phyloP scores from a whole-genome alignment of 108 stramenopile species.

The Cyclotella kingstonii region DNA sequence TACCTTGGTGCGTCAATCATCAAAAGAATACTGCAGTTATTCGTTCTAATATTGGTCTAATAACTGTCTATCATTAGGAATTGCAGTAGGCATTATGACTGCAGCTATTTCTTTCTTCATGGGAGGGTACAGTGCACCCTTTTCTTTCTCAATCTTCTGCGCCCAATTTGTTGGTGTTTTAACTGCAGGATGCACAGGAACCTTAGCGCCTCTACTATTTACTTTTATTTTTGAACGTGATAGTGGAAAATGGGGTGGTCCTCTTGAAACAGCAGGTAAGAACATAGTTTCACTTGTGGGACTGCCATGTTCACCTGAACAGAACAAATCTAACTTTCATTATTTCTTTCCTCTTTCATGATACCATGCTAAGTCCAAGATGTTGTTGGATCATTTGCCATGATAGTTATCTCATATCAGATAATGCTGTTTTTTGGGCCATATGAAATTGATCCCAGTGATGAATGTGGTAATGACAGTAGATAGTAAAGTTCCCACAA shows the following conservation, averaged over 20 bases:
- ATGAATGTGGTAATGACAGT: constrained; percentile 47
- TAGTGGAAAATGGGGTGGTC: constrained; percentile 62
- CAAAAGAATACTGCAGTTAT: not conserved
- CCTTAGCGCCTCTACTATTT: constrained; percentile 59
- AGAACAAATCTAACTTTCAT: too few relatives aligned
- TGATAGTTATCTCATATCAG: constrained; percentile 60
- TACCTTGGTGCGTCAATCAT: constrained; percentile 51
- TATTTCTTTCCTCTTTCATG: not conserved
- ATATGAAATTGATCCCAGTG: constrained; percentile 38
- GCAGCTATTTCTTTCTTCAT: constrained; percentile 37
- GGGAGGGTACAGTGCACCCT: constrained; percentile 50
- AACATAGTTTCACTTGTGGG: too few relatives aligned
- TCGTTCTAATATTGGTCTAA: not conserved
- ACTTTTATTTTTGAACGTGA: constrained; percentile 54
- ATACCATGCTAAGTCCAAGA: constrained; percentile 43
- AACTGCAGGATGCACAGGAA: constrained; percentile 63
- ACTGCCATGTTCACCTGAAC: too few relatives aligned
- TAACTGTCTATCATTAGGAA: not conserved
- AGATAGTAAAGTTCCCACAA: too few relatives aligned
- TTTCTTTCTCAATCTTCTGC: constrained; percentile 29
- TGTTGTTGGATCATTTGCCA: constrained; percentile 60
- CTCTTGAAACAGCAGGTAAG: constrained; percentile 53
- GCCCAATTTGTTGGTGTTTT: constrained; percentile 59
- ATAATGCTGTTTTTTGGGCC: constrained; percentile 51
- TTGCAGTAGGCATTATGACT: constrained; percentile 3